Conservation (phyloP, 2,329 filamentous ascomycete genomes). For the Neonectria hederae region DNA sequence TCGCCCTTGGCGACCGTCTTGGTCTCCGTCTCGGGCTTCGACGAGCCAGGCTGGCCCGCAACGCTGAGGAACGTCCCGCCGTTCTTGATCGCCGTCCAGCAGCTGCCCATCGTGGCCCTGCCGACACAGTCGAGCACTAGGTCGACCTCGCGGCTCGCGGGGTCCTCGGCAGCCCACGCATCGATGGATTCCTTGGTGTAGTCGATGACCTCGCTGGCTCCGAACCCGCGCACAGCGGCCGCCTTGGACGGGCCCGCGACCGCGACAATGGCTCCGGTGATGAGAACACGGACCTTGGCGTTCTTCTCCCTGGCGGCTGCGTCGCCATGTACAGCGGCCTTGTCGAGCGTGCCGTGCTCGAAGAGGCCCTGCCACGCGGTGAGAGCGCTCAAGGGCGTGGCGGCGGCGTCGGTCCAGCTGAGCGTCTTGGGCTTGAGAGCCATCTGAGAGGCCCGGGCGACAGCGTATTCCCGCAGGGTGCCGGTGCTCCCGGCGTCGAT, state of each 20-base stretch:
- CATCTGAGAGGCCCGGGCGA: conserved; percentile 45
- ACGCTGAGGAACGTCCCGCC: conserved; percentile 49
- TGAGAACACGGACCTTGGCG: background rate
- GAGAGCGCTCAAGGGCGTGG: conserved; percentile 51
- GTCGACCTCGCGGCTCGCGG: conserved; percentile 43
- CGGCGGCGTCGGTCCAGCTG: conserved; percentile 48
- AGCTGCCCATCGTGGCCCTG: conserved; percentile 44
- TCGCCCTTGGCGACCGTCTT: conserved; percentile 44
- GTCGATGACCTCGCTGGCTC: conserved; percentile 51
- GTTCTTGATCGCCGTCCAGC: conserved; percentile 49
- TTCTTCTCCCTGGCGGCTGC: conserved; percentile 41
- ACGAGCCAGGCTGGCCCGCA: conserved; percentile 41
- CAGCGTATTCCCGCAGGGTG: conserved; percentile 46
- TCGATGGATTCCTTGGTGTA: conserved; percentile 45
- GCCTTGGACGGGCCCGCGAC: conserved; percentile 45
- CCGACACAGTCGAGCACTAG: conserved; percentile 51
- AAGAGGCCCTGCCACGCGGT: conserved; percentile 56
- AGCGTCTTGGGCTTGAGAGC: conserved; percentile 47
- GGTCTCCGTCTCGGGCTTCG: conserved; percentile 42
- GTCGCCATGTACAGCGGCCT: conserved; percentile 42
- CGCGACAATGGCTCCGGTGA: conserved; percentile 45
- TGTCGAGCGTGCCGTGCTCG: conserved; percentile 45
- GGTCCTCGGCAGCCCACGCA: conserved; percentile 45
- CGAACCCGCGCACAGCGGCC: conserved; percentile 43
- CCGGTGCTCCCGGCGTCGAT: conserved; percentile 42